These are phyloP conservation scores for cucumber (Cucumis sativus) DNA, from an alignment of 306 rosid species.

Conservation along the genomic window DNA sequence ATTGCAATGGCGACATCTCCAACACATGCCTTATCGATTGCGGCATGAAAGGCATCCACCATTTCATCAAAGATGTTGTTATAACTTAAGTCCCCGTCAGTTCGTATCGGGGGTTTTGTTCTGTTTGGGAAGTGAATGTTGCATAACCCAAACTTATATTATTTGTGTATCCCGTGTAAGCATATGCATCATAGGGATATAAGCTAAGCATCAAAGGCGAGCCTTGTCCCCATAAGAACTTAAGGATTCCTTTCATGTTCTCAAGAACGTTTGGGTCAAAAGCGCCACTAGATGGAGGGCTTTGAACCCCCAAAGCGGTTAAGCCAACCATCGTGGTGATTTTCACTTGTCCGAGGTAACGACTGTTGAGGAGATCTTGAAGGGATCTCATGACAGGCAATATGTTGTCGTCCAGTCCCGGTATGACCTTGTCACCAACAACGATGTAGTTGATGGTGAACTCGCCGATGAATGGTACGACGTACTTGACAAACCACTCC, in stretches of 20 bases:
- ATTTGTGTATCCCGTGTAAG: no score
- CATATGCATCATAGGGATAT: no score
- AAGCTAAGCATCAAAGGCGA: no score
- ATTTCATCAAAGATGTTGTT: no score
- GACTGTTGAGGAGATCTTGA: neutral
- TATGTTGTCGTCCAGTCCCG: neutral
- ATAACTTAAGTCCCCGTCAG: no score
- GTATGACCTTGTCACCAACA: conserved; percentile 21
- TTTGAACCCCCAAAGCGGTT: neutral
- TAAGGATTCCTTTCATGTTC: neutral
- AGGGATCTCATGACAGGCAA: conserved; percentile 14
- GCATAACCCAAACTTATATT: no score
- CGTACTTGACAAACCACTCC: conserved; percentile 15
- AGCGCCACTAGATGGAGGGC: conserved; percentile 17
- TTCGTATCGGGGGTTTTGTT: no score
- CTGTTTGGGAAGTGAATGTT: no score
- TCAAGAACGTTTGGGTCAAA: neutral
- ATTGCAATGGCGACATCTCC: no score
- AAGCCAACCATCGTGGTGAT: conserved; percentile 18
- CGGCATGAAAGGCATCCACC: no score
- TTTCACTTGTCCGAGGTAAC: neutral
- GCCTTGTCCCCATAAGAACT: no score
- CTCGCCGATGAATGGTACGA: conserved; percentile 9
- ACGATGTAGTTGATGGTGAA: conserved; percentile 9
- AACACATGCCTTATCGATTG: no score